phyloP scores from a whole-genome alignment of 163 green algal species.

The Chlorella variabilis region DNA sequence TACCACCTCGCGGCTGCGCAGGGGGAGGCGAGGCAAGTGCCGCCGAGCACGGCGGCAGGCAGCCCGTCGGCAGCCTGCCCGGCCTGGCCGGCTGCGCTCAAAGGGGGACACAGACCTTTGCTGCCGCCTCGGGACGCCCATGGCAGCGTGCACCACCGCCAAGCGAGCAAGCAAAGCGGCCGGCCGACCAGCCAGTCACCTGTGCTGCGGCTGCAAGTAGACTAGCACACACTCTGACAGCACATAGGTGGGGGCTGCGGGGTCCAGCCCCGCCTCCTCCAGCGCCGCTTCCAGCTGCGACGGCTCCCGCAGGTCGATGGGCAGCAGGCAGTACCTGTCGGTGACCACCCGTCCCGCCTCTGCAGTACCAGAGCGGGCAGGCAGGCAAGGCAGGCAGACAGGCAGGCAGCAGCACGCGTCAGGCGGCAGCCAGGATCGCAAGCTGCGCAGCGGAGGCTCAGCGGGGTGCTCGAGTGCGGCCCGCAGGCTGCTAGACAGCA shows the following conservation, averaged over 20 bases:
- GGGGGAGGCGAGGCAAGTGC: not conserved
- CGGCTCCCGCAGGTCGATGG: conserved; percentile 73
- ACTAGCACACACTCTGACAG: conserved; percentile 95
- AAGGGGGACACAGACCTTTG: no score
- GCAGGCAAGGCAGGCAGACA: not conserved
- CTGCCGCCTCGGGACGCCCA: no score
- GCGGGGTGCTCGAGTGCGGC: no score
- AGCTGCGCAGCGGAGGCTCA: no score
- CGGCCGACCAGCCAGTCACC: not conserved
- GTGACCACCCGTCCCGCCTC: conserved; percentile 18
- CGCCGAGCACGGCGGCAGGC: no score
- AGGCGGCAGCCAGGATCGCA: not conserved
- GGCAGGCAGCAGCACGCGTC: not conserved
- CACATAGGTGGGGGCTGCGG: conserved; percentile 80
- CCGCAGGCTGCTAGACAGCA: no score
- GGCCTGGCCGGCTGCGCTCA: no score
- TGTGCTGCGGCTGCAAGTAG: conserved; percentile 84
- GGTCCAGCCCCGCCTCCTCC: conserved; percentile 63
- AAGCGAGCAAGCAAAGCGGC: no score
- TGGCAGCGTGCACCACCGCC: no score
- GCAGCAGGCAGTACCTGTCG: conserved; percentile 65
- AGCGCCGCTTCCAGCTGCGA: conserved; percentile 55
- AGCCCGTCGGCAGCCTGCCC: no score
- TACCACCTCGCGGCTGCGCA: conserved; percentile 60
- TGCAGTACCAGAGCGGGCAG: not conserved